A percentile compares a stretch with the other conserved stretches of the same genome.
These are phyloP conservation scores for Stemphylium beticola DNA, from an alignment of 2,329 filamentous ascomycete genomes.

Conservation along the genomic window DNA sequence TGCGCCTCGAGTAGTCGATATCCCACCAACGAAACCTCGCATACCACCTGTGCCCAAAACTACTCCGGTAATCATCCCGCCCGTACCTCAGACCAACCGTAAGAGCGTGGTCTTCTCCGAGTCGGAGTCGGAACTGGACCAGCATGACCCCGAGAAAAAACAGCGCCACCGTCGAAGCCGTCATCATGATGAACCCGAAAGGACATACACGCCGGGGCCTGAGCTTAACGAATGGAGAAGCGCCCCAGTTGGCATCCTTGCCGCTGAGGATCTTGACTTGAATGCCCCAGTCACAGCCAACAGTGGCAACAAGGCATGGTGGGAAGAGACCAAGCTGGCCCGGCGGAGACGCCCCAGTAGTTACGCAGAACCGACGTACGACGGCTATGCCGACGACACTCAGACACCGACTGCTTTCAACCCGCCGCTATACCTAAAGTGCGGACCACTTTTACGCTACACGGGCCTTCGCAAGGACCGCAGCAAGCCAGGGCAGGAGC, in stretches of 20 bases:
- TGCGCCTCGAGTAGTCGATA: constrained; percentile 40
- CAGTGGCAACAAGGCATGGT: constrained; percentile 66
- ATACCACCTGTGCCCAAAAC: constrained; percentile 30
- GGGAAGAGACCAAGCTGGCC: constrained; percentile 67
- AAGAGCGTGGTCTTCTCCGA: constrained; percentile 52
- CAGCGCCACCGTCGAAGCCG: constrained; percentile 43
- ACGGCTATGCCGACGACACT: constrained; percentile 70
- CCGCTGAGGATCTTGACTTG: constrained; percentile 52
- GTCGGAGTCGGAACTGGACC: constrained; percentile 29
- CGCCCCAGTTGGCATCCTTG: constrained; percentile 49
- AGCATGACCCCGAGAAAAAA: constrained; percentile 34
- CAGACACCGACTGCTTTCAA: constrained; percentile 76
- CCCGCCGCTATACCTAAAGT: constrained; percentile 83
- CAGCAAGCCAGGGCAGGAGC: constrained; percentile 55
- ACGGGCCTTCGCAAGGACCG: constrained; percentile 76
- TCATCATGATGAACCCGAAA: constrained; percentile 54
- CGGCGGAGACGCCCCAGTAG: constrained; percentile 48
- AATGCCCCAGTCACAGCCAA: constrained; percentile 41
- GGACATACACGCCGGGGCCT: constrained; percentile 62
- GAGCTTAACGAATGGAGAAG: constrained; percentile 65
- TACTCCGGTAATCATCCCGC: constrained; percentile 16
- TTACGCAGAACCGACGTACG: constrained; percentile 60
- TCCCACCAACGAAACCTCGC: constrained; percentile 29
- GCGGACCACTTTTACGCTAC: constrained; percentile 88
- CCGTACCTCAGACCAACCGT: constrained; percentile 42